Base-by-base conservation (phyloP, 2,329 filamentous ascomycete genomes). In the Calonectria honghensis region DNA sequence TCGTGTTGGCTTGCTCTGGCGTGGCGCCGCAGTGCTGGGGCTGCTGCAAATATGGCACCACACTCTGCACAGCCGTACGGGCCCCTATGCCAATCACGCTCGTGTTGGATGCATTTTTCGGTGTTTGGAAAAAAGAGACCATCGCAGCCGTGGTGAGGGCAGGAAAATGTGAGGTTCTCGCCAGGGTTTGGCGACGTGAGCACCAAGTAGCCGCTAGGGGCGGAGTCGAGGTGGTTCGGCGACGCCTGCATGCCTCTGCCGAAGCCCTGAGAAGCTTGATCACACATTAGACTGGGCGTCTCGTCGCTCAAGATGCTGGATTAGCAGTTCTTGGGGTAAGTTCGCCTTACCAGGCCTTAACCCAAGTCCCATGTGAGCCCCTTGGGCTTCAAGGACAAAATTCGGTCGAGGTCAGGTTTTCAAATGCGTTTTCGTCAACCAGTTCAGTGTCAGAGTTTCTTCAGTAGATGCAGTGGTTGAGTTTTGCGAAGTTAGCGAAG, bases 81-180 rank as follows among this genome's bases (percentile, higher is more conserved):
- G 0, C 72, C 75, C 4, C 59, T 59, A 13, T 83, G 81, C 80
- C 80, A 83, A 1, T 80, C 73, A 0, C 73, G 37, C 1, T 82
- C 75, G 20, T 83, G 81, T 6, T 74, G 68, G n/a, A 74, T 72
- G n/a, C 79, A 82, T n/a, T 80, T 78, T 6, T 75, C n/a, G 1
- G 50, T 37, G 0, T 76, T 76, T 3, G 65, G 18, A 11, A 83
- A 82, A 0, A 61, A 11, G 32, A 81, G 76, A 0, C 81, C 81
- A n/a, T 83, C 81, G 45, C 81, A 82, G 6, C 73, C 66, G 3
- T 73, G 3, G 48, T 82, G 78, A 0, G 81, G 81, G n/a, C 81
- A 82, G 2, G 73, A 69, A 14, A 76, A 74, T 10, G 75, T 76
- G 2, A 69, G 31, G 4, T 57, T 68, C 14, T 81, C 80, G 0